Evolutionary conservation across 345 rosid genomes (phyloP).

Genomic region (Erucastrum elatum): DNA sequence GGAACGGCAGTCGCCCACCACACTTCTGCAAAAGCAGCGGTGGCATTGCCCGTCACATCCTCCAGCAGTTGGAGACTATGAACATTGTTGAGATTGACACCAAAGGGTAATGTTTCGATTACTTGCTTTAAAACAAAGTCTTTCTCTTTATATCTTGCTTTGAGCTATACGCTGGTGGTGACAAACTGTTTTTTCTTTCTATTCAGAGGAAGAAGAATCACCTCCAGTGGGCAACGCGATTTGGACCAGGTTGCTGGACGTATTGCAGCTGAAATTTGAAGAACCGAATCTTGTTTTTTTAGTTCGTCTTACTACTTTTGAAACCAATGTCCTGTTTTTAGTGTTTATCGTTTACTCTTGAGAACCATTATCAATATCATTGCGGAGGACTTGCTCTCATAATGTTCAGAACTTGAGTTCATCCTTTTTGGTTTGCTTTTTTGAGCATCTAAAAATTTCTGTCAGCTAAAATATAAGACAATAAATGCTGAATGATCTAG

Average conservation of each 20-base stretch:
- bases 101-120: constrained; percentile 50
- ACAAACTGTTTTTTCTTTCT: not conserved
- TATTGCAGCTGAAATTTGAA: constrained; percentile 52
- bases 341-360: constrained; percentile 10
- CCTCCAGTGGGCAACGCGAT: constrained; percentile 83
- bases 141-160: not conserved
- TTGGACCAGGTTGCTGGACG: constrained; percentile 94
- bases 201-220: constrained; percentile 78
- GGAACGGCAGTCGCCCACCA: constrained; percentile 81
- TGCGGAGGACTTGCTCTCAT: constrained; percentile 17
- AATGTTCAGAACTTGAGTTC: constrained; percentile 18
- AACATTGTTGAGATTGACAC: constrained; percentile 63
- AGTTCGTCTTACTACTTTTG: constrained; percentile 28
- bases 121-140: not conserved
- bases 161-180: not conserved
- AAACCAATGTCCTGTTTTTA: constrained; percentile 16
- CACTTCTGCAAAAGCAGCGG: constrained; percentile 94
- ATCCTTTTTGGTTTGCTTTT: not conserved
- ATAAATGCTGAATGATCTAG: not conserved
- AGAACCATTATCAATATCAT: constrained; percentile 12
- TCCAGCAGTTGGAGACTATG: constrained; percentile 72
- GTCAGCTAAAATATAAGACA: not conserved
- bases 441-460: not conserved
- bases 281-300: constrained; percentile 16
- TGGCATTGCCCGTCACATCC: constrained; percentile 78